Evolutionary conservation across 148 eudicot genomes (phyloP).

Genomic region (Pharnaceum exiguum): DNA sequence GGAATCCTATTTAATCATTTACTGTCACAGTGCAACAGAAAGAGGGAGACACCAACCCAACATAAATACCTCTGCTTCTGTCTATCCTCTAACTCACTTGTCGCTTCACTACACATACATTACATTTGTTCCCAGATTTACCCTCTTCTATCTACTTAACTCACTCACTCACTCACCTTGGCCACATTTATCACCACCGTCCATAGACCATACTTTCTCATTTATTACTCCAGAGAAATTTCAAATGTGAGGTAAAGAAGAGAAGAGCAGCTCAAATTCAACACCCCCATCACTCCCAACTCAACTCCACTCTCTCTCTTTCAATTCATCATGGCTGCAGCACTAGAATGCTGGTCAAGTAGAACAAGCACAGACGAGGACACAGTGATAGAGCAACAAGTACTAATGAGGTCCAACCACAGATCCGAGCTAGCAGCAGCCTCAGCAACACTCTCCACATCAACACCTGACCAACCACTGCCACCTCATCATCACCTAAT

Average conservation of each 20-base stretch:
- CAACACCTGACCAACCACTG: too few relatives aligned
- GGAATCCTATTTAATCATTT: too few relatives aligned
- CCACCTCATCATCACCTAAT: too few relatives aligned
- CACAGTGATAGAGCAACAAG: constrained; percentile 72
- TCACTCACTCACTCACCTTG: neutral
- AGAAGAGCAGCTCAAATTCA: neutral
- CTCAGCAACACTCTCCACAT: constrained; percentile 5
- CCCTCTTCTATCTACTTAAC: neutral
- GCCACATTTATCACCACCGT: neutral
- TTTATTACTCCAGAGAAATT: too few relatives aligned
- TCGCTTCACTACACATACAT: too few relatives aligned
- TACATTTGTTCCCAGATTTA: neutral
- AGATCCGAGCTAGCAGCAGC: constrained; percentile 62
- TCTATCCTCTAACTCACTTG: too few relatives aligned
- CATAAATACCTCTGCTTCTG: too few relatives aligned
- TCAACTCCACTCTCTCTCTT: neutral
- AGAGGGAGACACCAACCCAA: too few relatives aligned
- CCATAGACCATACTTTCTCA: too few relatives aligned
- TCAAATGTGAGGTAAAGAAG: too few relatives aligned
- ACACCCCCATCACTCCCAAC: neutral
- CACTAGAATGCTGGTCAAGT: constrained; percentile 92
- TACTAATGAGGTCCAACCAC: constrained; percentile 64
- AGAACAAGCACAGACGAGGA: constrained; percentile 73
- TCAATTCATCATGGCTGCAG: constrained; percentile 55
- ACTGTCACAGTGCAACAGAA: too few relatives aligned